These are phyloP conservation scores for Nicotiana tabacum DNA, from an alignment of 257 asterid species.

Conservation along the genomic window DNA sequence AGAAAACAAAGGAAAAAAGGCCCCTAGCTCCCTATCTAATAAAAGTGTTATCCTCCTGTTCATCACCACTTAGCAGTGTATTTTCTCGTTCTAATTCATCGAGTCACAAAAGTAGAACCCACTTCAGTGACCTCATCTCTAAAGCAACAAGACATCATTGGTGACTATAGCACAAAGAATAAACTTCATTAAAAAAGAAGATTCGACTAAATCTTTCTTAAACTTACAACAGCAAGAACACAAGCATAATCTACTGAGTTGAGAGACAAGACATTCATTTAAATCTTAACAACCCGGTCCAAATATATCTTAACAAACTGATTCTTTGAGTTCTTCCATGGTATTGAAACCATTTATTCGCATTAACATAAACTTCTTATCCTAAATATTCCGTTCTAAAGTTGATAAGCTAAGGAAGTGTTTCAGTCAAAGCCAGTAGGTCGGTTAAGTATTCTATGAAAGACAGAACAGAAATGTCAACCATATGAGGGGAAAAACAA, in stretches of 20 bases:
- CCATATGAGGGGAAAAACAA: neutral
- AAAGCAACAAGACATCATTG: neutral
- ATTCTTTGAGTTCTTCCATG: neutral
- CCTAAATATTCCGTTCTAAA: neutral
- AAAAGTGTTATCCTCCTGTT: neutral
- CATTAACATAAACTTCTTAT: neutral
- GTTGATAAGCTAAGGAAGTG: neutral
- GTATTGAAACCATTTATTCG: neutral
- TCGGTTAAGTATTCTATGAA: neutral
- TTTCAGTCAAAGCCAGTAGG: neutral
- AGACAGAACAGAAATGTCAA: neutral
- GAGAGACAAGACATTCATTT: neutral
- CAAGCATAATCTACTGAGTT: neutral
- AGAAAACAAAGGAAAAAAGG: neutral
- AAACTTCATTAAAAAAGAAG: neutral
- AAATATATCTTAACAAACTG: neutral
- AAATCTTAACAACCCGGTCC: neutral
- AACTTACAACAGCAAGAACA: neutral
- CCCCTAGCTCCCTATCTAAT: neutral
- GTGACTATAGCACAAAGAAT: neutral
- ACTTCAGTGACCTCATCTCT: neutral
- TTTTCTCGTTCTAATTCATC: neutral
- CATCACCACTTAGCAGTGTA: neutral
- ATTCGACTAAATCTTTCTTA: neutral
- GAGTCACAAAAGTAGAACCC: neutral